Evolutionary conservation across 495 filamentous ascomycete genomes (phyloP).

Genomic region (Xylaria scruposa): DNA sequence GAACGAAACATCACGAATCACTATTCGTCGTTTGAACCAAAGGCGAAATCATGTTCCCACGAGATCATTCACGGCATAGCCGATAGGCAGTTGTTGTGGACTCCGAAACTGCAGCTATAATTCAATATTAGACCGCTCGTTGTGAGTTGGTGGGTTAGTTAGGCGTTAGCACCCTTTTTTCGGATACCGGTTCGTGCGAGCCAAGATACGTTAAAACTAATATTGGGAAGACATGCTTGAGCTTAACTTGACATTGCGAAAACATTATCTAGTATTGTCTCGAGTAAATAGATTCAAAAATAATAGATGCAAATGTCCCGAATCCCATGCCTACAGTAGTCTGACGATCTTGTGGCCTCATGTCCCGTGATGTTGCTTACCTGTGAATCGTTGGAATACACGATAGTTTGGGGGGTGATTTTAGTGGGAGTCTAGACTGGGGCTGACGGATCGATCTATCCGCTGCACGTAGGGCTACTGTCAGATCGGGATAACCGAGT

Average conservation of each 20-base stretch:
- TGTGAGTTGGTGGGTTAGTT: not conserved
- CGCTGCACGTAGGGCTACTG: constrained; percentile 2
- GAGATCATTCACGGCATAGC: not conserved
- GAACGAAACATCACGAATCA: not conserved
- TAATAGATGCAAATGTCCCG: not conserved
- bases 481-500: constrained; percentile 7
- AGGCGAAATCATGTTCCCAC: not conserved
- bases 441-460: not conserved
- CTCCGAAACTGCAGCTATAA: not conserved
- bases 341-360: not conserved
- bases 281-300: not conserved
- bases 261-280: not conserved
- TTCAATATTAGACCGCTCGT: not conserved
- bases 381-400: not conserved
- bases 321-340: no score
- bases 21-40: not conserved
- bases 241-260: not conserved
- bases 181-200: not conserved
- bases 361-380: constrained; percentile 8
- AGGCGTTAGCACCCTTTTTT: not conserved
- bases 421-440: not conserved
- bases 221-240: not conserved
- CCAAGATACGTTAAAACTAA: not conserved
- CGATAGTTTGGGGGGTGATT: not conserved
- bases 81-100: not conserved